Evolutionary conservation across 192 early-diverging fungal genomes (phyloP).

Genomic region (Umbelopsis vinacea): DNA sequence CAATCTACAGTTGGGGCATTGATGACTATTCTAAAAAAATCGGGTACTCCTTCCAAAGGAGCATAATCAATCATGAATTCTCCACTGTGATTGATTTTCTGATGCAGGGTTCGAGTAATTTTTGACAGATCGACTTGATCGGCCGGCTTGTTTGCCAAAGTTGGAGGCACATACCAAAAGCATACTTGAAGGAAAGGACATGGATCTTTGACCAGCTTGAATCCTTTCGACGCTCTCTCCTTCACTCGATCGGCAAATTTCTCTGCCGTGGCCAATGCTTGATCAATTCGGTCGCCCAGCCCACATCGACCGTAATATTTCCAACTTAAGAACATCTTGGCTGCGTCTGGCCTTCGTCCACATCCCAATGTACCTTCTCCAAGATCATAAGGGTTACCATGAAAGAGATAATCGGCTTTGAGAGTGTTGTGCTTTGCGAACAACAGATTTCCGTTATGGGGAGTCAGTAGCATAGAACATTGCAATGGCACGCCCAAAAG

Average conservation of each 20-base stretch:
- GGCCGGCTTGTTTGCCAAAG: background rate
- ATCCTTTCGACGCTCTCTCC: conserved; percentile 32
- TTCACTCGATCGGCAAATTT: conserved; percentile 47
- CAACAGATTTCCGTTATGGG: conserved; percentile 37
- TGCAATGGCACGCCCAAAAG: conserved; percentile 78
- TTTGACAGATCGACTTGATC: conserved; percentile 40
- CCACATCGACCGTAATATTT: conserved; percentile 71
- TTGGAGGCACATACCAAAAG: conserved; percentile 74
- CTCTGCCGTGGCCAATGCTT: conserved; percentile 58
- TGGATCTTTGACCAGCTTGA: conserved; percentile 50
- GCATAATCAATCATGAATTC: conserved; percentile 77
- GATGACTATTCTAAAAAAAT: conserved; percentile 75
- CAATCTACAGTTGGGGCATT: conserved; percentile 68
- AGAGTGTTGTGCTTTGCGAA: conserved; percentile 69
- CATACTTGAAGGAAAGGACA: conserved; percentile 60
- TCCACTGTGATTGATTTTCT: conserved; percentile 48
- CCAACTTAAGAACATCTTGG: conserved; percentile 84
- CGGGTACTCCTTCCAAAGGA: conserved; percentile 48
- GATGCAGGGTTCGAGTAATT: conserved; percentile 51
- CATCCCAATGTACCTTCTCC: conserved; percentile 82
- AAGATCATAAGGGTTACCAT: conserved; percentile 65
- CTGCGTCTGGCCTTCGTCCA: conserved; percentile 76
- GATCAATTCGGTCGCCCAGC: conserved; percentile 57
- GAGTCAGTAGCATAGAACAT: conserved; percentile 74
- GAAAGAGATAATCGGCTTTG: conserved; percentile 73